These are phyloP conservation scores for Candolleomyces efflorescens DNA, from an alignment of 768 basidiomycete species.

Conservation along the genomic window DNA sequence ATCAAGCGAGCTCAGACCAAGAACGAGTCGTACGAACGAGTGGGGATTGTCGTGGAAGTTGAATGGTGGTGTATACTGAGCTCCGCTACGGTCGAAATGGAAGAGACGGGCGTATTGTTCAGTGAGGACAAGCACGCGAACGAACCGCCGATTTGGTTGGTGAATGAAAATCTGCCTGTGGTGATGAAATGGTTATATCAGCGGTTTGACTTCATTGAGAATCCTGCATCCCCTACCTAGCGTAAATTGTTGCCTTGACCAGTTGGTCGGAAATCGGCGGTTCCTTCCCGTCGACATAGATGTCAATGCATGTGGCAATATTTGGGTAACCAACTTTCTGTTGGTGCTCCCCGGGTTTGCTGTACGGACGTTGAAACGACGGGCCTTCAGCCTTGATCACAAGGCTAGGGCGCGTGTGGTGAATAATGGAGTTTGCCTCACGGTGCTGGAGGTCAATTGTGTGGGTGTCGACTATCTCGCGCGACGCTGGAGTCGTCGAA, in stretches of 20 bases:
- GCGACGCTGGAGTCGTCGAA: too few species aligned
- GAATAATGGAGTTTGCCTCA: too few species aligned
- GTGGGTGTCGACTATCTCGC: too few species aligned
- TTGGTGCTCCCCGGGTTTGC: too few species aligned
- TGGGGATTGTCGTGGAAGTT: not conserved
- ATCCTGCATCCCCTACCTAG: not conserved
- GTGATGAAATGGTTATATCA: not conserved
- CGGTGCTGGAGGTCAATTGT: too few species aligned
- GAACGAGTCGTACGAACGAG: conserved; percentile 1
- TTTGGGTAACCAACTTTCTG: too few species aligned
- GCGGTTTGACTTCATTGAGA: not conserved
- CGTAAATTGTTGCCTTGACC: not conserved
- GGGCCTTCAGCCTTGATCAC: too few species aligned
- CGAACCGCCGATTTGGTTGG: conserved; percentile 4
- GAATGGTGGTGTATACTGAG: not conserved
- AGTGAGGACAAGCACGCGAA: not conserved
- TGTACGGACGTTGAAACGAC: too few species aligned
- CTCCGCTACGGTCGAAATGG: conserved; percentile 3
- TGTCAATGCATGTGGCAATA: too few species aligned
- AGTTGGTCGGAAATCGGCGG: too few species aligned
- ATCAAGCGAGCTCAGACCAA: not conserved
- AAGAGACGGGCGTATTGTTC: not conserved
- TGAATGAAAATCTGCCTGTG: conserved; percentile 1
- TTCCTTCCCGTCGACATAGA: too few species aligned
- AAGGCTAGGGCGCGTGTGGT: too few species aligned